phyloP scores from a whole-genome alignment of 2,329 filamentous ascomycete species.

The Fusarium tanahbumbuense region DNA sequence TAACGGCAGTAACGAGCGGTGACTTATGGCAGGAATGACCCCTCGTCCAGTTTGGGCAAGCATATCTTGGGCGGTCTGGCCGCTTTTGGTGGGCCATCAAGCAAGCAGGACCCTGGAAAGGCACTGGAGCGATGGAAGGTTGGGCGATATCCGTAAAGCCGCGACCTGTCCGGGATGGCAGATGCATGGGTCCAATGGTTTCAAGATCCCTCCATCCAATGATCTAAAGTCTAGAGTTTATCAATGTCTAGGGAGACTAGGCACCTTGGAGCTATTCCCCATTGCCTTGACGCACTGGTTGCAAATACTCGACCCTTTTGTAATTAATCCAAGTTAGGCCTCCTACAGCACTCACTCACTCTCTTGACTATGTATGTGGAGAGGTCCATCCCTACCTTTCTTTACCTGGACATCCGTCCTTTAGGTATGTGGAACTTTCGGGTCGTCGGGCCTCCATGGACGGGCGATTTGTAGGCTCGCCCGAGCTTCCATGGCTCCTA shows the following conservation, averaged over 20 bases:
- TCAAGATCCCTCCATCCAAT: background rate
- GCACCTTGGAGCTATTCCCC: background rate
- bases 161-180: constrained; percentile 20
- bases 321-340: background rate
- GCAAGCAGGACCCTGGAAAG: constrained; percentile 1
- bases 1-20: constrained; percentile 47
- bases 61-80: constrained; percentile 22
- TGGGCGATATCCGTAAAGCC: constrained; percentile 17
- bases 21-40: constrained; percentile 44
- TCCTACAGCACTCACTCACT: background rate
- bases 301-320: background rate
- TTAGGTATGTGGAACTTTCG: background rate
- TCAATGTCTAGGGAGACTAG: background rate
- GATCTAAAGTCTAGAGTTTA: background rate
- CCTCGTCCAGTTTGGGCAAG: constrained; percentile 21
- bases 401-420: background rate
- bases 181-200: background rate
- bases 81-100: background rate
- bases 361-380: background rate
- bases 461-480: background rate
- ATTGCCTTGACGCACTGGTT: background rate
- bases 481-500: background rate
- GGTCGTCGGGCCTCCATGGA: constrained; percentile 1
- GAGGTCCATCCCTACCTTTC: background rate
- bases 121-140: background rate